A percentile compares a stretch with the other conserved stretches of the same genome.
Evolutionary conservation across 805 yeast genomes (phyloP).

Genomic region (Hanseniaspora hatyaiensis): DNA sequence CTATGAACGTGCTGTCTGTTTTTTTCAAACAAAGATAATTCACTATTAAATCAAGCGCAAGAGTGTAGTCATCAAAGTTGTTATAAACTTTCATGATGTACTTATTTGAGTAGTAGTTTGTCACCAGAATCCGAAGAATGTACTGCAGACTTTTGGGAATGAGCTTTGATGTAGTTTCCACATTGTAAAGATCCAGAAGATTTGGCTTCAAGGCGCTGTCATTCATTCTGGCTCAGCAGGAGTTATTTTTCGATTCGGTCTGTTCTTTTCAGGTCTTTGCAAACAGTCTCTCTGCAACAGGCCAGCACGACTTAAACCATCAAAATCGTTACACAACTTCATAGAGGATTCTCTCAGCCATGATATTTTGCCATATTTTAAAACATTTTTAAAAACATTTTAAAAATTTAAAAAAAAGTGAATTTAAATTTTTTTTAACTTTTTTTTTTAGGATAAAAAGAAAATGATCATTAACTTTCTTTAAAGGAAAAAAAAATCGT

Average conservation of each 20-base stretch:
- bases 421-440: no score
- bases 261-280: no score
- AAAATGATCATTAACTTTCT: no score
- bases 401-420: no score
- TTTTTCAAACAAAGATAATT: background rate
- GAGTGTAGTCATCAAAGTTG: constrained; percentile 4
- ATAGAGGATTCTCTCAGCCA: no score
- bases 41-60: background rate
- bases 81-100: constrained; percentile 1
- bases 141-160: constrained; percentile 10
- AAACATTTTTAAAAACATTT: no score
- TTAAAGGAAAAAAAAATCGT: background rate
- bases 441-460: no score
- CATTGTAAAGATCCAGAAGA: constrained; percentile 4
- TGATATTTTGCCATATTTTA: no score
- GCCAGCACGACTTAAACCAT: no score
- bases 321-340: no score
- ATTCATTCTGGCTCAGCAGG: background rate
- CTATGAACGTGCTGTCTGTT: constrained; percentile 8
- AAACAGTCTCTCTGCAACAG: no score
- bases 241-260: no score
- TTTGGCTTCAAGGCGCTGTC: background rate
- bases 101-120: constrained; percentile 13
- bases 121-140: background rate
- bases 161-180: constrained; percentile 2